A percentile compares a stretch with the other conserved stretches of the same genome.
phyloP scores from a whole-genome alignment of 1,284 basidiomycete species.

The Xerocomus amazonicus region DNA sequence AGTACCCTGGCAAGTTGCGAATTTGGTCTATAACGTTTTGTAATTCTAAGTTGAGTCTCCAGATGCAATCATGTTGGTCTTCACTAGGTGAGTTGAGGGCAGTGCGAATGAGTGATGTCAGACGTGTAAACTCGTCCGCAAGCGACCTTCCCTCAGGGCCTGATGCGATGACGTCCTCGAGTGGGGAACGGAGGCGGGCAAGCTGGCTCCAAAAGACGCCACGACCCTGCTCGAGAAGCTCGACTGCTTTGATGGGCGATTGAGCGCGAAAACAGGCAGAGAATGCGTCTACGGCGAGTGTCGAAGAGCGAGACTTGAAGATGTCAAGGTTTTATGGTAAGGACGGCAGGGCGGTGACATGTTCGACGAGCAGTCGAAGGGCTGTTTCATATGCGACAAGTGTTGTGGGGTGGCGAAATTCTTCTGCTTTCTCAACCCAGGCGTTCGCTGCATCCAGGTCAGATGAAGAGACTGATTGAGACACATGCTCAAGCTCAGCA shows the following conservation, averaged over 20 bases:
- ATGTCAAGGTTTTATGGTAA: not conserved
- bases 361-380: not conserved
- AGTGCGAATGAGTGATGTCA: not conserved
- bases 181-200: not conserved
- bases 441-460: not conserved
- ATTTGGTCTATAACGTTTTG: not conserved
- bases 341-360: not conserved
- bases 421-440: not conserved
- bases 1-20: not conserved
- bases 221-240: not conserved
- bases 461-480: not conserved
- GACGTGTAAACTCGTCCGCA: too few species aligned
- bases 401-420: not conserved
- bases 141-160: too few species aligned
- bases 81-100: not conserved
- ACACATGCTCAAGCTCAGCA: not conserved
- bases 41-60: not conserved
- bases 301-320: not conserved
- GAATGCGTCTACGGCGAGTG: not conserved
- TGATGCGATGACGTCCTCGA: too few species aligned
- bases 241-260: not conserved
- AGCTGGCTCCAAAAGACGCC: not conserved
- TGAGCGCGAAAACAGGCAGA: not conserved
- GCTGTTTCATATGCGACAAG: not conserved
- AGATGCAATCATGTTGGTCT: slow-evolving; percentile 1